Conservation (phyloP, 2,329 filamentous ascomycete species). For the Penicillium sp. region DNA sequence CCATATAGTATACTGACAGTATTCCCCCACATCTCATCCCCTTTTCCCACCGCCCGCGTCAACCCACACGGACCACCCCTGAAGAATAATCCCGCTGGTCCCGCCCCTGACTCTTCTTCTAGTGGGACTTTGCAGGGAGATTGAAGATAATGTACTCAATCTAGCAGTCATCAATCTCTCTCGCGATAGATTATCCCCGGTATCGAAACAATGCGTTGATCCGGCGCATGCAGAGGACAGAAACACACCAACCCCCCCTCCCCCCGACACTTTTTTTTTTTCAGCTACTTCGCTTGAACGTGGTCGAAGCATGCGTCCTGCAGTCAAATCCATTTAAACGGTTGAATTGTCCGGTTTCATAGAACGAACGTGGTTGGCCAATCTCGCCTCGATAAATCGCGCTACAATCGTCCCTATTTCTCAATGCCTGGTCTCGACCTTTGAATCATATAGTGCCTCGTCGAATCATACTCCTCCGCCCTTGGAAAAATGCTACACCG, state of each 20-base stretch:
- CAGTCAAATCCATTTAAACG: not conserved
- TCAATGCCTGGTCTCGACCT: not conserved
- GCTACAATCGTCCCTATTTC: not conserved
- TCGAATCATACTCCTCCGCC: not conserved
- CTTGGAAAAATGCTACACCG: conserved; percentile 25
- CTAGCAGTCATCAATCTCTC: not conserved
- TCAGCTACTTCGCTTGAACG: conserved; percentile 1
- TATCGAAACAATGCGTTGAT: not conserved
- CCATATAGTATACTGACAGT: not conserved
- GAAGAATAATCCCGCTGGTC: conserved; percentile 12
- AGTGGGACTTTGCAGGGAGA: not conserved
- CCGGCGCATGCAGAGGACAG: not conserved
- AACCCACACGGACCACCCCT: conserved; percentile 19
- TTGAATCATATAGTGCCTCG: not conserved
- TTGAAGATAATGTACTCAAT: not conserved
- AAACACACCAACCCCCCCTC: not conserved
- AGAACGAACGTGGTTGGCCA: not conserved
- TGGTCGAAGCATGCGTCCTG: conserved; percentile 3
- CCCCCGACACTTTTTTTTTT: not conserved
- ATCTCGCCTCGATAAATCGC: not conserved
- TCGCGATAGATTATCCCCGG: not conserved
- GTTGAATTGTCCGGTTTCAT: not conserved
- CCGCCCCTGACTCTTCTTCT: conserved; percentile 12
- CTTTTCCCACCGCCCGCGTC: conserved; percentile 16
- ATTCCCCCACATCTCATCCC: not conserved